A percentile compares a stretch with the other conserved stretches of the same genome.
These are phyloP conservation scores for Heliamphora ciliata DNA, from an alignment of 179 eudicot genomes.

Conservation along the genomic window DNA sequence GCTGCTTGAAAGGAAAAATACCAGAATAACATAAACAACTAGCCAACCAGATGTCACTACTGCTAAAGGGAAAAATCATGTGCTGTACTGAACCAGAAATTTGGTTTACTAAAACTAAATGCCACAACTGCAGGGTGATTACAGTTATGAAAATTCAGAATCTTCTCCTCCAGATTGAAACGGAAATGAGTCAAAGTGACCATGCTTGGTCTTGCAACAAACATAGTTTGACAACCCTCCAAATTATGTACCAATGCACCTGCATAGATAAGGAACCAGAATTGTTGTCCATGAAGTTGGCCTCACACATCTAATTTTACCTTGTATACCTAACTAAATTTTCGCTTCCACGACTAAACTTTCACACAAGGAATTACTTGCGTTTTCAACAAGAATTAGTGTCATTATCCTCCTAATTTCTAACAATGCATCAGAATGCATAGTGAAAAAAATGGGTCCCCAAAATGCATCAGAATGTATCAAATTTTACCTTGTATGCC, in stretches of 20 bases:
- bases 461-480: neutral
- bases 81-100: neutral
- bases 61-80: neutral
- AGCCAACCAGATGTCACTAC: neutral
- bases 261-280: neutral
- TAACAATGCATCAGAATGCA: neutral
- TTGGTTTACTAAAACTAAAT: neutral
- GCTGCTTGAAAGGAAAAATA: neutral
- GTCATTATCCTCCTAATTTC: constrained; percentile 4
- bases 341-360: neutral
- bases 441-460: neutral
- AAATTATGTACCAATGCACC: neutral
- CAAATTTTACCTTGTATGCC: neutral
- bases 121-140: neutral
- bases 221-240: neutral
- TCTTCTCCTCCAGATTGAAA: neutral
- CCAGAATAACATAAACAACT: neutral
- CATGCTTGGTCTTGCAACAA: neutral
- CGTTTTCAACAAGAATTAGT: neutral
- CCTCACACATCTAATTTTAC: neutral
- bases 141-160: neutral
- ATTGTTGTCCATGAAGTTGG: neutral
- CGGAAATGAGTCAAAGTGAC: neutral
- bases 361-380: neutral
- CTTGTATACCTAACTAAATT: neutral